These are phyloP conservation scores for Schrenkiella parvula DNA, from an alignment of 345 rosid genomes.

Conservation along the genomic window DNA sequence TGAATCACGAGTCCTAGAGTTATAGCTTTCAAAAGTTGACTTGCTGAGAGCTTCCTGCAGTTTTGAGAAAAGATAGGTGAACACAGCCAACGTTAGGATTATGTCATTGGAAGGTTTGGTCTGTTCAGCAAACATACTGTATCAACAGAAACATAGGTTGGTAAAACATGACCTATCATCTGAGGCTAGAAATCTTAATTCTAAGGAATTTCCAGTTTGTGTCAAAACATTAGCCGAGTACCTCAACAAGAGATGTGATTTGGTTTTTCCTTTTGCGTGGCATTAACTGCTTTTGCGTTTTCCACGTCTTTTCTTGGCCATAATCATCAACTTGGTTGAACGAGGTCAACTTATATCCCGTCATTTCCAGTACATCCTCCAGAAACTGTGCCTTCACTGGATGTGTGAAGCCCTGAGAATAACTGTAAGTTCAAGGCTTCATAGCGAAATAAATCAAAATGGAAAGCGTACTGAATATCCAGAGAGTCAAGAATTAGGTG, in stretches of 20 bases:
- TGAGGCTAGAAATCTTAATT: constrained; percentile 4
- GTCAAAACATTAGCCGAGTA: constrained; percentile 23
- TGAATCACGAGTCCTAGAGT: constrained; percentile 84
- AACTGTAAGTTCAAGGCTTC: neutral
- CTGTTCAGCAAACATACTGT: neutral
- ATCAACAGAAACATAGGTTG: neutral
- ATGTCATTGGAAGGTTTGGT: neutral
- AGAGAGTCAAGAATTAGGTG: neutral
- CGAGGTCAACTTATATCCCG: constrained; percentile 85
- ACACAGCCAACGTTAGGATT: neutral
- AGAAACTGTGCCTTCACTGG: constrained; percentile 80
- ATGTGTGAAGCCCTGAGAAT: constrained; percentile 77
- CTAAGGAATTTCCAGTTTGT: constrained; percentile 5
- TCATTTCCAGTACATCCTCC: constrained; percentile 85
- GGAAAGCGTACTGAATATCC: neutral
- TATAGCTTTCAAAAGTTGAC: constrained; percentile 78
- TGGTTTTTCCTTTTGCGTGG: constrained; percentile 93
- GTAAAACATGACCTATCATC: neutral
- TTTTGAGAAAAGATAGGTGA: neutral
- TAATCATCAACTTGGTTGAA: constrained; percentile 97
- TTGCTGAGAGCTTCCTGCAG: constrained; percentile 87
- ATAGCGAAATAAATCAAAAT: neutral
- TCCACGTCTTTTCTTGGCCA: constrained; percentile 98
- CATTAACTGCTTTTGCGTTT: constrained; percentile 80
- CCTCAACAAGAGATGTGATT: constrained; percentile 95